Base-by-base conservation (phyloP, 331 rosid species). In the Stylosanthes scabra region DNA sequence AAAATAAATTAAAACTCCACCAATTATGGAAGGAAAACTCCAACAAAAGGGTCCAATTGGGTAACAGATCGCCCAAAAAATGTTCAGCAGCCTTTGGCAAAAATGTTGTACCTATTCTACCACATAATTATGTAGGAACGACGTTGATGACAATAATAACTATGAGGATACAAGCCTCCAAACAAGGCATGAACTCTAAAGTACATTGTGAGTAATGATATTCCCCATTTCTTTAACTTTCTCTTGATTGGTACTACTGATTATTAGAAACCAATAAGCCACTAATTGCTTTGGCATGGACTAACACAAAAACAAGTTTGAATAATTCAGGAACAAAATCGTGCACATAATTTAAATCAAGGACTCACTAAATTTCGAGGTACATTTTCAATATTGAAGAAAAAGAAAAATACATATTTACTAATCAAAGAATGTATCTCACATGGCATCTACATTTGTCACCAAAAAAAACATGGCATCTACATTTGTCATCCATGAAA, bases 11-110 rank as follows among this genome's bases (percentile, higher is more conserved):
- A 28, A 28, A 59, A 46, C 16, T 31, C 44, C 41, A 65, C 75
- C 52, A 60, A 31, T 15, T 45, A 58, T 16, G 58, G 46, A 25
- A 55, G 66, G 56, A 16, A 3, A 64, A 46, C 61, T 57, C 64
- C 73, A 42, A 66, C 45, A 74, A 70, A 29, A 41, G 12, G 47
- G 68, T 69, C 77, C 55, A 62, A 58, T 20, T 25, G 57, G 42
- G 41, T 57, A 50, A 73, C 44, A 20, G 57, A 14, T 52, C n/a
- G 12, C 70, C 70, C 31, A 59, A 14, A 28, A 50, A 44, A 59
- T 37, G 29, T 29, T 46, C 52, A 75, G 20, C 46, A 50, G 25
- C 71, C 46, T 47, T 46, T 51, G 40, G 56, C 67, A 66, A 72
- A 61, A 8, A 52, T 11, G 11, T 40, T 10, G 47, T 51, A 68